Evolutionary conservation across 768 basidiomycete genomes (phyloP), one percentile per base, ranked within the genome.

Genomic region (Mycena pura): DNA sequence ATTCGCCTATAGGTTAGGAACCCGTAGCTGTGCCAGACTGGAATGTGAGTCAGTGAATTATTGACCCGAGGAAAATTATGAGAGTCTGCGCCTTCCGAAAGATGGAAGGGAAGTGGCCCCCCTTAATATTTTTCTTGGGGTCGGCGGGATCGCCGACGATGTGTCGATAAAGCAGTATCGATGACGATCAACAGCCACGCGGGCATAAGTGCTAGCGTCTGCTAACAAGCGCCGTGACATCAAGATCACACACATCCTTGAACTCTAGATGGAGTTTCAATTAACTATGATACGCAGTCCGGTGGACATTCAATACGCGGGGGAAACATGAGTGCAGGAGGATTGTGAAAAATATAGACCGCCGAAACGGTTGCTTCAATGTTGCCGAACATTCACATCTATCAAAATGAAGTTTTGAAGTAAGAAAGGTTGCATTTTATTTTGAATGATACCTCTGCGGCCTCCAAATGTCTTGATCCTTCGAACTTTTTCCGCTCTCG

Each of bases 51-150:
- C 55, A 57, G 36, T 21, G 47, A n/a, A n/a, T n/a, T n/a, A 21
- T 39, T 28, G 27, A 9, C 39, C 13, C 28, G 17, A 38, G n/a
- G 44, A 15, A 29, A 38, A 48, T 31, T 24, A 40, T 9, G 34
- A 28, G 17, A 10, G 44, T 48, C 46, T 48, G 46, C 55, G 48
- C 40, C 48, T 38, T 57, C 45, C 45, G 36, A 39, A 38, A 19
- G 53, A 55, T 45, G 21, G 31, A 53, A 36, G 53, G 17, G 9
- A 9, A 17, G 34, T 17, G 34, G 34, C 34, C 9, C 9, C 36
- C 40, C 6, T 54, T 21, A 11, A 44, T 44, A 44, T 10, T 44
- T 44, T 44, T 15, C 41, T 22, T 6, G 19, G 41, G 53, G 29
- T 34, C 6, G 28, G 25, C 43, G 22, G 19, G 15, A 45, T 36